A percentile compares a stretch with the other conserved stretches of the same genome.
phyloP scores from a whole-genome alignment of 192 early-diverging fungal species.

The Haplosporangium gracile region DNA sequence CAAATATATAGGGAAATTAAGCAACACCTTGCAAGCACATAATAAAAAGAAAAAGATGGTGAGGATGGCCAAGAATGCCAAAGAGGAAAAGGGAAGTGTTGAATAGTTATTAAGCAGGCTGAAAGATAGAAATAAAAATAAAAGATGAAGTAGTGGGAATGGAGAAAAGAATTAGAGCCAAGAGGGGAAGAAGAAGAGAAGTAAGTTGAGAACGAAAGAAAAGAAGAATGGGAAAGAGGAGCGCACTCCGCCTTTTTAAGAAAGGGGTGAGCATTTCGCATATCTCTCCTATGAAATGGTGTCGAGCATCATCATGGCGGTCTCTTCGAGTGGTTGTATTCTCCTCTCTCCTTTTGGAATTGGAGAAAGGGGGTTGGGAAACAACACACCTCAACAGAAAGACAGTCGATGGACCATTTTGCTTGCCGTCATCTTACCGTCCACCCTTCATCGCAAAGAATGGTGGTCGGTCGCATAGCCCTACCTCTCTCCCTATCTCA shows the following conservation, averaged over 20 bases:
- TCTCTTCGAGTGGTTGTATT: neutral
- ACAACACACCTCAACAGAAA: neutral
- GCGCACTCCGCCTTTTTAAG: neutral
- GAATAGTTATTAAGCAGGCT: neutral
- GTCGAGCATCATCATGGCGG: neutral
- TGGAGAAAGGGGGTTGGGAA: neutral
- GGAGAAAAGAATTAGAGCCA: slow-evolving; percentile 3
- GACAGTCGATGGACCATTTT: neutral
- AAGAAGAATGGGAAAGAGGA: neutral
- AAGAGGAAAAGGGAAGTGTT: neutral
- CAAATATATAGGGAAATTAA: neutral
- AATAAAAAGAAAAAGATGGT: neutral
- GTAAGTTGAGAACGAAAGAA: neutral
- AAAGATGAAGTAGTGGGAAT: neutral
- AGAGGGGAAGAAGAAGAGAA: slow-evolving; percentile 8
- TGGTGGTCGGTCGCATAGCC: neutral
- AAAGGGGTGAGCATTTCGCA: neutral
- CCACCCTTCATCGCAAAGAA: neutral
- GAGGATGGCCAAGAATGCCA: neutral
- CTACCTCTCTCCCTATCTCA: neutral
- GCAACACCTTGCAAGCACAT: neutral
- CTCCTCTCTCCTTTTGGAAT: too few species aligned
- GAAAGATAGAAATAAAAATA: neutral
- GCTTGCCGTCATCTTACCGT: neutral
- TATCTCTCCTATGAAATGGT: neutral